A percentile compares a stretch with the other conserved stretches of the same genome.
Evolutionary conservation across 2,329 filamentous ascomycete genomes (phyloP).

Genomic region (Juglanconis oblonga): DNA sequence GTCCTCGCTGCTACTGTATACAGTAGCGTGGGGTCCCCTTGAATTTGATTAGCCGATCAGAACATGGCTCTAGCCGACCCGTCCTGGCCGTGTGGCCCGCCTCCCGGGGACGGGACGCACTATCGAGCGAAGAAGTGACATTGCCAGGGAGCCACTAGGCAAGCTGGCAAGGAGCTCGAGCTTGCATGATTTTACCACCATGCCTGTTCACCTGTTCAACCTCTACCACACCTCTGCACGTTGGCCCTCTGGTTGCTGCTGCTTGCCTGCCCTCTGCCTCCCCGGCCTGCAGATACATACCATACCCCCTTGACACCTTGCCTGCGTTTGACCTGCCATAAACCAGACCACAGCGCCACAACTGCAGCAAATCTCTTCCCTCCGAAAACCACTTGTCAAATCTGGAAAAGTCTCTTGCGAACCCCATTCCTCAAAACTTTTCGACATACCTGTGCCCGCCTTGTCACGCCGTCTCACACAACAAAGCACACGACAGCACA

Average conservation of each 20-base stretch:
- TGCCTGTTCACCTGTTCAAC: neutral
- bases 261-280: neutral
- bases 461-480: neutral
- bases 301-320: neutral
- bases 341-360: slow-evolving; percentile 15
- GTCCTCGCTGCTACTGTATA: neutral
- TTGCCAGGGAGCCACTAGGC: neutral
- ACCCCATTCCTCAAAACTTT: neutral
- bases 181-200: neutral
- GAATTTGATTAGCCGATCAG: slow-evolving; percentile 14
- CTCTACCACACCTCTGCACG: slow-evolving; percentile 2
- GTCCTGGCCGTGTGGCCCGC: slow-evolving; percentile 16
- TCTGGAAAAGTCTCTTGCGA: neutral
- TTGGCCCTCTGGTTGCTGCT: neutral
- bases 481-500: neutral
- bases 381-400: slow-evolving; percentile 8
- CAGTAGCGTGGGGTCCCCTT: slow-evolving; percentile 16
- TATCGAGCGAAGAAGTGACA: neutral
- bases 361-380: slow-evolving; percentile 14
- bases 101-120: slow-evolving; percentile 12
- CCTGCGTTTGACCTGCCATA: slow-evolving; percentile 6
- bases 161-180: neutral
- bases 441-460: neutral
- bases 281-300: neutral
- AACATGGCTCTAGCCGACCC: slow-evolving; percentile 17